These are phyloP conservation scores for Aspergillus tubingensis DNA, from an alignment of 2,329 filamentous ascomycete species.

Conservation along the genomic window DNA sequence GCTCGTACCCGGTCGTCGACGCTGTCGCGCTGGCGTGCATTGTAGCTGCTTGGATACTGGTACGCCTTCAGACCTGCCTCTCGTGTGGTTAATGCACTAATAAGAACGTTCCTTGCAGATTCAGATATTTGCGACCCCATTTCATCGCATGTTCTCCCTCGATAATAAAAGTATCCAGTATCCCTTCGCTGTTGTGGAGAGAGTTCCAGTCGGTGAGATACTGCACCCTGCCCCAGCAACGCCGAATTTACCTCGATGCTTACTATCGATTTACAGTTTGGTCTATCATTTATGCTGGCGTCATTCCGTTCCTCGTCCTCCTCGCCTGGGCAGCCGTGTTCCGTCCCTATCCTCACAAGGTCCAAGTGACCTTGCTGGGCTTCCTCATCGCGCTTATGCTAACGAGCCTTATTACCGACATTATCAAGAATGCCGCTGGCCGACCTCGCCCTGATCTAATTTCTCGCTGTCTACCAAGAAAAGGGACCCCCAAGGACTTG, in stretches of 20 bases:
- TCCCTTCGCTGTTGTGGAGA: constrained; percentile 80
- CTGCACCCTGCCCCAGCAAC: constrained; percentile 17
- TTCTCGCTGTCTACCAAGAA: constrained; percentile 75
- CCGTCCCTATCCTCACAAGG: constrained; percentile 70
- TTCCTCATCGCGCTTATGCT: constrained; percentile 76
- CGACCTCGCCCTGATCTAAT: constrained; percentile 84
- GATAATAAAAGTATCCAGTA: constrained; percentile 82
- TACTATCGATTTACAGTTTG: constrained; percentile 44
- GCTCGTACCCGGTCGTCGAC: constrained; percentile 82
- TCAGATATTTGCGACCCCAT: constrained; percentile 73
- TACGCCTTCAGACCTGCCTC: constrained; percentile 19
- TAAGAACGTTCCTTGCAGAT: constrained; percentile 49
- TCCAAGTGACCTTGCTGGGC: constrained; percentile 81
- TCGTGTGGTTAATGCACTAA: background rate
- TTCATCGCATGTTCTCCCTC: constrained; percentile 91
- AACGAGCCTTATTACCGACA: constrained; percentile 80
- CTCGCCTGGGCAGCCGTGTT: constrained; percentile 64
- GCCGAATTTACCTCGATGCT: constrained; percentile 2
- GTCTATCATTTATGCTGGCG: constrained; percentile 77
- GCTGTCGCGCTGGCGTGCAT: constrained; percentile 77
- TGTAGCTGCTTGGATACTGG: constrained; percentile 59
- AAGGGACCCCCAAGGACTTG: constrained; percentile 56
- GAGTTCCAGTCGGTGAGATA: constrained; percentile 72
- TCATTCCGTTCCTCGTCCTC: constrained; percentile 69
- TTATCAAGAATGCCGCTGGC: constrained; percentile 86